phyloP scores from a whole-genome alignment of 208 protist genomes.

The Wallacemonas sp. region DNA sequence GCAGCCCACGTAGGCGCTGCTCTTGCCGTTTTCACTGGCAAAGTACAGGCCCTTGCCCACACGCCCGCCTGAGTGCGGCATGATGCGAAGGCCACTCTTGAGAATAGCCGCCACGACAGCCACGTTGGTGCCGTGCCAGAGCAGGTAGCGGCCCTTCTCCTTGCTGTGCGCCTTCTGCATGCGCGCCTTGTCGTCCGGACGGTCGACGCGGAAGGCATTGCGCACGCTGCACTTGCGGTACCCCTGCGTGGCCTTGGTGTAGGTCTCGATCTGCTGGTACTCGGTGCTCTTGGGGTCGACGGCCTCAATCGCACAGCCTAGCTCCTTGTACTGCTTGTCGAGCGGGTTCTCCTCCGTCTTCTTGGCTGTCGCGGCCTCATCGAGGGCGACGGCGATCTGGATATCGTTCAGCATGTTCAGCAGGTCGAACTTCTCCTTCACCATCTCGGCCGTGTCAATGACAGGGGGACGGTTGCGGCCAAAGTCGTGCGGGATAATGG shows the following conservation, averaged over 20 bases:
- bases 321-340: conserved; percentile 27
- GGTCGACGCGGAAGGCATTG: conserved; percentile 25
- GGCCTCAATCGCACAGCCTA: conserved; percentile 19
- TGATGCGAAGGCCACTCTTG: conserved; percentile 33
- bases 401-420: conserved; percentile 40
- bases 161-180: conserved; percentile 22
- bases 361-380: conserved; percentile 18
- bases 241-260: conserved; percentile 20
- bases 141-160: conserved; percentile 23
- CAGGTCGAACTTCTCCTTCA: conserved; percentile 43
- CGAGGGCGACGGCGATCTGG: conserved; percentile 27
- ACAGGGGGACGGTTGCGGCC: conserved; percentile 31
- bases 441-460: conserved; percentile 24
- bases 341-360: conserved; percentile 25
- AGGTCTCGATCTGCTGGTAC: conserved; percentile 21
- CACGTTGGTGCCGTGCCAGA: conserved; percentile 33
- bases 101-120: conserved; percentile 32
- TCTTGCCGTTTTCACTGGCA: conserved; percentile 37
- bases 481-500: conserved; percentile 45
- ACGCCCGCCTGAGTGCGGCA: conserved; percentile 30
- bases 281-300: conserved; percentile 7
- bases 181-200: conserved; percentile 26
- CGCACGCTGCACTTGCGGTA: conserved; percentile 25
- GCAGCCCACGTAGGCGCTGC: conserved; percentile 18
- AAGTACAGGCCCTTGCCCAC: conserved; percentile 31